Evolutionary conservation across 768 basidiomycete genomes (phyloP).

Genomic region (Kondoa malvinella): DNA sequence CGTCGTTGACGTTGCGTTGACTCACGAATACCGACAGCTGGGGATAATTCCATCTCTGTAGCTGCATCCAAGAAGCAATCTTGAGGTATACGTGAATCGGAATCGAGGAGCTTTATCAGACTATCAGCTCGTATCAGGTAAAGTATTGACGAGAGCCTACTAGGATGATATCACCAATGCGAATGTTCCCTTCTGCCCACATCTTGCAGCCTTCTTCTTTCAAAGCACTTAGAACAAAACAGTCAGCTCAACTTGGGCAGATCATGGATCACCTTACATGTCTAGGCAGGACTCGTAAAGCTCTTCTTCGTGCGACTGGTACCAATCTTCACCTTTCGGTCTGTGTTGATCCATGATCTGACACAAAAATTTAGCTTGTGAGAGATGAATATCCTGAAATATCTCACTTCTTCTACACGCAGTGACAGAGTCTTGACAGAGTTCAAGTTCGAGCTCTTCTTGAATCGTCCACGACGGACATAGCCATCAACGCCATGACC

Average conservation of each 20-base stretch:
- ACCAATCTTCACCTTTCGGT: slow-evolving; percentile 40
- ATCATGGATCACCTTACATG: no score
- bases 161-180: slow-evolving; percentile 62
- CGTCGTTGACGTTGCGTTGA: no score
- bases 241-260: no score
- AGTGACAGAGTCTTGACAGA: slow-evolving; percentile 41
- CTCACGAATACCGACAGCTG: slow-evolving; percentile 73
- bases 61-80: slow-evolving; percentile 83
- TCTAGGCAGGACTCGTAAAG: slow-evolving; percentile 51
- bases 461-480: slow-evolving; percentile 63
- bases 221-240: no score
- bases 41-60: slow-evolving; percentile 61
- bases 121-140: neutral
- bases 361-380: no score
- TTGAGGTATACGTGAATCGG: slow-evolving; percentile 61
- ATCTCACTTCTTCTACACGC: slow-evolving; percentile 43
- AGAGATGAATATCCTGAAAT: no score
- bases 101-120: neutral
- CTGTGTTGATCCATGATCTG: slow-evolving; percentile 33
- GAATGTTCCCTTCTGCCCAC: slow-evolving; percentile 51
- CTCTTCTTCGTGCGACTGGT: slow-evolving; percentile 47
- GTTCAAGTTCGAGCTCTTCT: slow-evolving; percentile 88
- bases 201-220: slow-evolving; percentile 50
- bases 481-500: slow-evolving; percentile 53
- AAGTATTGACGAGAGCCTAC: slow-evolving; percentile 32